These are phyloP conservation scores for Carex pumila DNA, from an alignment of 176 grass and related monocot genomes.

Conservation along the genomic window DNA sequence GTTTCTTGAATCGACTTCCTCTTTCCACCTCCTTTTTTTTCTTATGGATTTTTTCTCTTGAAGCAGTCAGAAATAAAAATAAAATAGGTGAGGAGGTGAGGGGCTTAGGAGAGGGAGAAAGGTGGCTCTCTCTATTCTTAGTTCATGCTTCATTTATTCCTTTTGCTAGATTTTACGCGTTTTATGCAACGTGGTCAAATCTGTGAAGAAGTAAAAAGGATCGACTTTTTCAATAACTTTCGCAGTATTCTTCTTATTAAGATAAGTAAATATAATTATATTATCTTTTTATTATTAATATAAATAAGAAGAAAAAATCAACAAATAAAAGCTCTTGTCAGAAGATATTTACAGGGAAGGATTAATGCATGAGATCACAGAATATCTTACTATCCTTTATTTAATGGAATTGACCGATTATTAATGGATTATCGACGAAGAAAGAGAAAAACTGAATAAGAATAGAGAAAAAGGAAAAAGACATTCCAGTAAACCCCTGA, in stretches of 20 bases:
- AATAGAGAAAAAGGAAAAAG: neutral
- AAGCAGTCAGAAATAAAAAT: neutral
- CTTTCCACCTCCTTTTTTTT: neutral
- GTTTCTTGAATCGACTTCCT: neutral
- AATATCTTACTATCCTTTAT: neutral
- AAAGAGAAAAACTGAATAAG: neutral
- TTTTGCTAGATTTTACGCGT: neutral
- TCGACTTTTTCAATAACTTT: neutral
- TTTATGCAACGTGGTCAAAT: neutral
- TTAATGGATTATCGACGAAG: neutral
- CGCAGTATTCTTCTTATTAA: neutral
- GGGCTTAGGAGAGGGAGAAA: neutral
- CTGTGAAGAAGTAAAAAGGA: neutral
- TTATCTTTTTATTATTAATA: neutral
- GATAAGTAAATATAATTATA: neutral
- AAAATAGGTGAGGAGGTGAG: neutral
- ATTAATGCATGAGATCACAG: neutral
- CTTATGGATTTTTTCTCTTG: neutral
- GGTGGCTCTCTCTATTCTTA: neutral
- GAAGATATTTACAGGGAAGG: neutral
- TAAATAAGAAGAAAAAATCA: neutral
- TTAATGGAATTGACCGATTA: neutral
- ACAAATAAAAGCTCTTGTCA: neutral
- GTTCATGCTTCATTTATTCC: constrained; percentile 11
- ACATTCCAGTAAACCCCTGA: neutral